Conservation (phyloP, 2,329 filamentous ascomycete genomes). For the Verticillium longisporum region DNA sequence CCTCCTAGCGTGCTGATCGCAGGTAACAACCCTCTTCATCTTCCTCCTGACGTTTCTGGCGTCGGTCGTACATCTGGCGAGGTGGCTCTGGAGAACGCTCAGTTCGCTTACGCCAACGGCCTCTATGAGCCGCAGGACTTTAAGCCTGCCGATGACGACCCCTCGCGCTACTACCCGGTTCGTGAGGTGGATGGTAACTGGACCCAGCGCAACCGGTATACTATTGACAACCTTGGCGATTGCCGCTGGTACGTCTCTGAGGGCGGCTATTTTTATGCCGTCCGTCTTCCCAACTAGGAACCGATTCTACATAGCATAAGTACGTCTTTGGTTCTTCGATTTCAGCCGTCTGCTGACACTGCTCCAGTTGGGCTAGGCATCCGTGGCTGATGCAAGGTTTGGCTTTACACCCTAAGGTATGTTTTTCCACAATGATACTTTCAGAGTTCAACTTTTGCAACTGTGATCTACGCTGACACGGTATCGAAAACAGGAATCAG, state of each 20-base stretch:
- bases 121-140: constrained; percentile 55
- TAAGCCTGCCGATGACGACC: constrained; percentile 54
- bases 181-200: constrained; percentile 55
- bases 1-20: neutral
- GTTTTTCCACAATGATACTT: no score
- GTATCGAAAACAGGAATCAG: no score
- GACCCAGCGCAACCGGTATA: constrained; percentile 51
- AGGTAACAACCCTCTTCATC: constrained; percentile 19
- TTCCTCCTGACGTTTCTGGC: constrained; percentile 43
- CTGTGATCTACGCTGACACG: no score
- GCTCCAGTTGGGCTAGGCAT: neutral
- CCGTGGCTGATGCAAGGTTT: neutral
- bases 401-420: neutral
- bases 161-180: constrained; percentile 53
- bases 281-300: constrained; percentile 38
- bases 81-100: constrained; percentile 36
- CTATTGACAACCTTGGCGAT: constrained; percentile 51
- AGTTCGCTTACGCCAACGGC: constrained; percentile 42
- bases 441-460: no score
- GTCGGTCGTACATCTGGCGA: constrained; percentile 44
- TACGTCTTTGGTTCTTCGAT: neutral
- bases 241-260: constrained; percentile 53
- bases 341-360: neutral
- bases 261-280: constrained; percentile 55
- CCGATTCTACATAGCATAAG: neutral